Base-by-base conservation (phyloP, 2,329 filamentous ascomycete species). In the Monilinia polystroma region DNA sequence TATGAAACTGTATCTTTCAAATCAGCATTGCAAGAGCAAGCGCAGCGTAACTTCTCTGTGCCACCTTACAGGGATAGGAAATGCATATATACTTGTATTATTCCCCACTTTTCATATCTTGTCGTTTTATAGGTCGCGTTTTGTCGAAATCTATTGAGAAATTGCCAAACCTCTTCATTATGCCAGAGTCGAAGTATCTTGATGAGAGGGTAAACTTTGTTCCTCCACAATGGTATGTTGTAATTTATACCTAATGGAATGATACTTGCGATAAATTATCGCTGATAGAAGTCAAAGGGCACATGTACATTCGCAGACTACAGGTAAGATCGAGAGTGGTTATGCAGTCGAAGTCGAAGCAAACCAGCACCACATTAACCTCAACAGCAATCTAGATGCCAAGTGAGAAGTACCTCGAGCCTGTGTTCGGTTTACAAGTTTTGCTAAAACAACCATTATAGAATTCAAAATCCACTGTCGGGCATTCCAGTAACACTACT, bases 381-480 rank as follows among this genome's bases (percentile, higher is more conserved):
- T 66, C 23, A 66, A 66, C 23, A 66, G 55, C 55, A 66, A 66
- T 29, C 23, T 66, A 8, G 64, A 66, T 32, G 64, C 64, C 14
- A 66, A 66, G 64, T 66, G 41, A 52, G 56, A 29, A 49, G 1
- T 23, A 20, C 14, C 20, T 49, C 20, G 20, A 11, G n/a, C 18
- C 18, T 26, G 5, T 2, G 16, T 20, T 49, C 20, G 47, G 3
- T 18, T 4, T 23, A 35, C 3, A 10, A 23, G 14, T 11, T 12
- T 41, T 29, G 32, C 49, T 62, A 54, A 53, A 3, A 8, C 32
- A 20, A 35, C 14, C 11, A 38, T 43, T 10, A 67, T 68, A 85
- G 83, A 70, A 82, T 86, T 72, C 78, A 80, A 64, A 87, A 86
- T 71, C 84, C 84, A 29, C 78, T 90, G 18, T 79, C 82, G 32